These are phyloP conservation scores for Excoecaria cochinchinensis DNA, from an alignment of 345 rosid genomes.

Conservation along the genomic window DNA sequence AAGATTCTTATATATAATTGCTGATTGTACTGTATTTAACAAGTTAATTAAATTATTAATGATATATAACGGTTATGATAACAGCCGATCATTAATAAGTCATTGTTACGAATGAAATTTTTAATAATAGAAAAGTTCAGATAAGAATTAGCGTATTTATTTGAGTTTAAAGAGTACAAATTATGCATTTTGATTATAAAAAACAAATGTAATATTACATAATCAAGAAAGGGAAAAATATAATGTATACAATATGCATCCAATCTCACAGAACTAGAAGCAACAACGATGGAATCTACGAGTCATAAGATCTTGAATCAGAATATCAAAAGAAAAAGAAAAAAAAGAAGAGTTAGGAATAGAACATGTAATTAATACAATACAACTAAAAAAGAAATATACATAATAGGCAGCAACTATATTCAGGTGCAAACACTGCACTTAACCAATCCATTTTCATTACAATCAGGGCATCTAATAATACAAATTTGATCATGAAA, in stretches of 20 bases:
- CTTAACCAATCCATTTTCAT: constrained; percentile 78
- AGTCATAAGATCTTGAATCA: background rate
- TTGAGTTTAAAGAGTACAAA: too few relatives aligned
- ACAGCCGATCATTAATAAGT: too few relatives aligned
- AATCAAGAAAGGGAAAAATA: background rate
- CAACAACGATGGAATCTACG: background rate
- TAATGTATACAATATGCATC: background rate
- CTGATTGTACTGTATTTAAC: too few relatives aligned
- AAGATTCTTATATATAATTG: too few relatives aligned
- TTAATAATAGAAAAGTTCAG: too few relatives aligned
- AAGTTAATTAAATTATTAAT: too few relatives aligned
- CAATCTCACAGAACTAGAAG: background rate
- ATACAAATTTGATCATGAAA: constrained; percentile 12
- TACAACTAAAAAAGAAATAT: constrained; percentile 1
- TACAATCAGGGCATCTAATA: constrained; percentile 65
- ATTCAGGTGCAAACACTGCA: constrained; percentile 67
- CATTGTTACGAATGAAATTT: too few relatives aligned
- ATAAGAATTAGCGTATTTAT: too few relatives aligned
- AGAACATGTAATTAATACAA: background rate
- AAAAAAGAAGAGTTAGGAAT: background rate
- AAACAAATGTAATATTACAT: background rate
- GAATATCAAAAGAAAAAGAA: too few relatives aligned
- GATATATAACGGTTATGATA: too few relatives aligned
- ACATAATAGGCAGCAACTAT: background rate
- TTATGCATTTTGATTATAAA: too few relatives aligned